These are phyloP conservation scores for Cucurbita argyrosperma DNA, from an alignment of 306 rosid species.

Conservation along the genomic window DNA sequence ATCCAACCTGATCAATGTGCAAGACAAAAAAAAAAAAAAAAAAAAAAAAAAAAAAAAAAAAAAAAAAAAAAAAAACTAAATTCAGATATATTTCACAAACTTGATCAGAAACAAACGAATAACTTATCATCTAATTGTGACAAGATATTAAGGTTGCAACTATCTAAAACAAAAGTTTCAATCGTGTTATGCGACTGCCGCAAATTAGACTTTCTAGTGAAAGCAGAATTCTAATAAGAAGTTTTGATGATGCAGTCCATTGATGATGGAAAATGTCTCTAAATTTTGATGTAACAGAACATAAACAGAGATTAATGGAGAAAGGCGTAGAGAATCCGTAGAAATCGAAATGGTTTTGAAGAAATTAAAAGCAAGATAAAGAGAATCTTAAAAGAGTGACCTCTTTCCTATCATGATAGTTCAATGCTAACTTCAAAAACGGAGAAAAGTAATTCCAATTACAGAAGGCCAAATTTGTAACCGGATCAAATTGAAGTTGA, in stretches of 20 bases:
- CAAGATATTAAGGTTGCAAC: background rate
- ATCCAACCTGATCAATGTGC: background rate
- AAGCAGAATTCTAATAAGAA: background rate
- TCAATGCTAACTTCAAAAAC: background rate
- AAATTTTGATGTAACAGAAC: background rate
- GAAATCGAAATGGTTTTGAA: background rate
- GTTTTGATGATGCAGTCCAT: background rate
- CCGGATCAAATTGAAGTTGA: background rate
- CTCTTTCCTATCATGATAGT: background rate
- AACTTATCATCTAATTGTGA: background rate
- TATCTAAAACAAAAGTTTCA: too few species aligned
- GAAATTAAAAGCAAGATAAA: background rate
- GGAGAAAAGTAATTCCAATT: background rate
- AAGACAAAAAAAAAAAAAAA: background rate
- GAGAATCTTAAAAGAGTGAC: background rate
- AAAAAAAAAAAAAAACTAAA: background rate
- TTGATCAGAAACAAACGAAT: background rate
- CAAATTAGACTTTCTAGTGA: background rate
- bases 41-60: background rate
- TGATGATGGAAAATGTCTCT: background rate
- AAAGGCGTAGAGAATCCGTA: background rate
- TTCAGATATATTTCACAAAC: background rate
- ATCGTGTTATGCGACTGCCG: too few species aligned
- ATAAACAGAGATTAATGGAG: background rate
- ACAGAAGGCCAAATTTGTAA: background rate